A percentile compares a stretch with the other conserved stretches of the same genome.
Evolutionary conservation across 2,329 filamentous ascomycete species (phyloP).

Genomic region (Cytospora piceicola): DNA sequence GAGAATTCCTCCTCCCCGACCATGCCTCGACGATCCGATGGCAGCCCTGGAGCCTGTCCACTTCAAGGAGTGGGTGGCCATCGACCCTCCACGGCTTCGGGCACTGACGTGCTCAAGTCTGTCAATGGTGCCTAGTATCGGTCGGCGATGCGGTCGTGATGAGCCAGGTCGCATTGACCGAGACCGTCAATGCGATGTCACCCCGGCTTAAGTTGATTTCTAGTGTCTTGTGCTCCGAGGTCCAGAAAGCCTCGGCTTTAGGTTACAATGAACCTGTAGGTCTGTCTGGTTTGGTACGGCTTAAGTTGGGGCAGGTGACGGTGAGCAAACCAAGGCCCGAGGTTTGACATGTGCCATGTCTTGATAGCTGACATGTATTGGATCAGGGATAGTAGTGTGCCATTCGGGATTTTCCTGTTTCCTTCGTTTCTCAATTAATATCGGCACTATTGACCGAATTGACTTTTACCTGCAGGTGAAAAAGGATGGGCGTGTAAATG

Average conservation of each 20-base stretch:
- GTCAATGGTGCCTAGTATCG: background rate
- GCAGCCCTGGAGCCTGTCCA: background rate
- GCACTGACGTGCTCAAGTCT: too few species aligned
- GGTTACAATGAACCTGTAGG: background rate
- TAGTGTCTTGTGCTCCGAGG: background rate
- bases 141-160: conserved; percentile 1
- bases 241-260: background rate
- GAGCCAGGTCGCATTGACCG: conserved; percentile 17
- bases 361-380: background rate
- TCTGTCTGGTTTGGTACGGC: background rate
- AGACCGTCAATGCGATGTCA: conserved; percentile 14
- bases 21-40: background rate
- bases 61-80: background rate
- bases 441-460: conserved; percentile 9
- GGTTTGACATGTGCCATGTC: background rate
- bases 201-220: background rate
- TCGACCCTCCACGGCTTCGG: too few species aligned
- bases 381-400: background rate
- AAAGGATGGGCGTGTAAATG: background rate
- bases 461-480: conserved; percentile 1
- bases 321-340: background rate
- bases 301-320: background rate
- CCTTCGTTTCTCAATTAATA: background rate
- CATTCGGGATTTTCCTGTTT: background rate
- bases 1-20: too few species aligned